Evolutionary conservation across 148 eudicot genomes (phyloP).

Genomic region (Heliosperma pusillum): DNA sequence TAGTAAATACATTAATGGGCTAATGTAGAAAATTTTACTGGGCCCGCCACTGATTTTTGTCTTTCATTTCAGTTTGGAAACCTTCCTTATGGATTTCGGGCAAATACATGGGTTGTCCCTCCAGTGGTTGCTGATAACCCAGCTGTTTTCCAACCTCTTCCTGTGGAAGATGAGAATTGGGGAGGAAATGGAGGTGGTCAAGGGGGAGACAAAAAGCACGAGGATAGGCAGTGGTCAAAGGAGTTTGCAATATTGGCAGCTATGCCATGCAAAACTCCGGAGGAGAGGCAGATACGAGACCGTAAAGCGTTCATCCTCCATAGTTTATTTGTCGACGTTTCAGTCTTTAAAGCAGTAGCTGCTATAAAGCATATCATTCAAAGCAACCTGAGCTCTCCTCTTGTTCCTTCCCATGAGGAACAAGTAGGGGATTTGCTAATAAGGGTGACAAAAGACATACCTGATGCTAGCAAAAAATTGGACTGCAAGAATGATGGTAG

Average conservation of each 20-base stretch:
- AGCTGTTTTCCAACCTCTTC: constrained; percentile 72
- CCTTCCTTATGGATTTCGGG: constrained; percentile 91
- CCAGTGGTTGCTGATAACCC: constrained; percentile 67
- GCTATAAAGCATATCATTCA: constrained; percentile 43
- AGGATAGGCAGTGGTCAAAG: constrained; percentile 69
- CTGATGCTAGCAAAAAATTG: constrained; percentile 66
- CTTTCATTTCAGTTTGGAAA: constrained; percentile 75
- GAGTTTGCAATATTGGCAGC: constrained; percentile 74
- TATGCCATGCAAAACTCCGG: constrained; percentile 90
- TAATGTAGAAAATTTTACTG: background rate
- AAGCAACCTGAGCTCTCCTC: constrained; percentile 24
- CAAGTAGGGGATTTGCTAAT: constrained; percentile 61
- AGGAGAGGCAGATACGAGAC: constrained; percentile 84
- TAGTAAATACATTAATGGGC: background rate
- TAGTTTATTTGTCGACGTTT: constrained; percentile 84
- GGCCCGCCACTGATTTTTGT: background rate
- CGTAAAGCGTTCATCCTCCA: constrained; percentile 90
- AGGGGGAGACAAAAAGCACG: constrained; percentile 59
- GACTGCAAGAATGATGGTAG: constrained; percentile 74
- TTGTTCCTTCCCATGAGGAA: constrained; percentile 43
- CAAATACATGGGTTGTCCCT: constrained; percentile 93
- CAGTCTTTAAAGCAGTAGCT: constrained; percentile 69
- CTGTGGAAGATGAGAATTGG: constrained; percentile 85
- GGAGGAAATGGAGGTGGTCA: constrained; percentile 97
- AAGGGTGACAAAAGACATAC: constrained; percentile 47